Conservation (phyloP, 768 basidiomycete genomes). For the Leccinum truebloodii region DNA sequence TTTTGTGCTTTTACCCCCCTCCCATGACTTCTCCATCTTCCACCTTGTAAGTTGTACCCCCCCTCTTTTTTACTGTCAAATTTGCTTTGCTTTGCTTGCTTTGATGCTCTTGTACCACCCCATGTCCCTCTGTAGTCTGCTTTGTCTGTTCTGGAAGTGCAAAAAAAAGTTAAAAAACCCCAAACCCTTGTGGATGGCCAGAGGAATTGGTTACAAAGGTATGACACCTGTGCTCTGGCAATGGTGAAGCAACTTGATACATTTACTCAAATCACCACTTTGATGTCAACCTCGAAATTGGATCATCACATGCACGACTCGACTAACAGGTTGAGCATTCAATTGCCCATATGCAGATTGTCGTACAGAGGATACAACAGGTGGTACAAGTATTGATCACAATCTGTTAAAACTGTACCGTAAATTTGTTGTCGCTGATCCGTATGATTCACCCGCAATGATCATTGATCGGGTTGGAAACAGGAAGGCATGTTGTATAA, state of each 20-base stretch:
- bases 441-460: not conserved
- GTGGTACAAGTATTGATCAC: constrained; percentile 20
- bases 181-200: not conserved
- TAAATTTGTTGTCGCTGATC: constrained; percentile 18
- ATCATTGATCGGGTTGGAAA: constrained; percentile 12
- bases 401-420: constrained; percentile 14
- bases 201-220: too few species aligned
- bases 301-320: not conserved
- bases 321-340: not conserved
- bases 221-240: not conserved
- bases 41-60: not conserved
- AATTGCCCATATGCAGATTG: constrained; percentile 21
- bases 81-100: not conserved
- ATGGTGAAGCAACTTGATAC: not conserved
- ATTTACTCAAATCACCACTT: not conserved
- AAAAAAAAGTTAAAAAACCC: constrained; percentile 11
- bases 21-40: not conserved
- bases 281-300: not conserved
- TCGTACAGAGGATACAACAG: constrained; percentile 23
- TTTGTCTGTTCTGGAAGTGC: constrained; percentile 13
- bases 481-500: constrained; percentile 15
- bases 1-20: not conserved
- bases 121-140: constrained; percentile 3
- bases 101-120: not conserved
- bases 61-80: not conserved